Evolutionary conservation across 139 green algal species (phyloP).

Genomic region (Axilococcus clingmanii): DNA sequence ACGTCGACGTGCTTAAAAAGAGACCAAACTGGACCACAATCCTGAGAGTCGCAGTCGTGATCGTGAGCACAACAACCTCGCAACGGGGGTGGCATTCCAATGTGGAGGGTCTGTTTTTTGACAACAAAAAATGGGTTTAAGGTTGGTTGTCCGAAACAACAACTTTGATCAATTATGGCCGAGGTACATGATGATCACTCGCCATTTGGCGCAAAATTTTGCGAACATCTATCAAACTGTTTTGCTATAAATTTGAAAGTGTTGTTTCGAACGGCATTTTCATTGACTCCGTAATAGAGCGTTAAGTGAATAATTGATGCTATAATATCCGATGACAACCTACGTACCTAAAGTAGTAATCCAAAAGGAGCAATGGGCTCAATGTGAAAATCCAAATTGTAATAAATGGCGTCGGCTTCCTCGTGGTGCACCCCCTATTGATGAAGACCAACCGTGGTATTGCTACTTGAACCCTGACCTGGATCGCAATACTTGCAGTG

Average conservation of each 20-base stretch:
- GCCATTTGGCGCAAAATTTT: too few relatives aligned
- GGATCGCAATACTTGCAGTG: constrained; percentile 22
- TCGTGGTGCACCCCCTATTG: constrained; percentile 9
- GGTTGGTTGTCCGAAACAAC: too few relatives aligned
- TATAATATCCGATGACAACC: neutral
- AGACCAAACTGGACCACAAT: constrained; percentile 69
- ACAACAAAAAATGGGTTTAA: too few relatives aligned
- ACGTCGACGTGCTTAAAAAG: constrained; percentile 76
- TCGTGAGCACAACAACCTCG: constrained; percentile 70
- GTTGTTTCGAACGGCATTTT: constrained; percentile 8
- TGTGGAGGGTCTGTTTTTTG: too few relatives aligned
- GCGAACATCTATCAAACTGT: too few relatives aligned
- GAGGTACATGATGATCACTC: too few relatives aligned
- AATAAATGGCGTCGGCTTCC: constrained; percentile 45
- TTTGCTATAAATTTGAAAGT: too few relatives aligned
- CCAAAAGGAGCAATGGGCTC: constrained; percentile 13
- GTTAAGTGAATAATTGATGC: too few relatives aligned
- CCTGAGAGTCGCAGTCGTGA: constrained; percentile 70
- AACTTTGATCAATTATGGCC: too few relatives aligned
- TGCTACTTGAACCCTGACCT: constrained; percentile 45
- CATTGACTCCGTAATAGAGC: too few relatives aligned
- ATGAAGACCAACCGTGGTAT: constrained; percentile 40
- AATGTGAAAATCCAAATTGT: constrained; percentile 42
- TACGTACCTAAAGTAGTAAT: neutral
- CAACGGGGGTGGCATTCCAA: constrained; percentile 26